A percentile compares a stretch with the other conserved stretches of the same genome.
Conservation (phyloP, 2,329 filamentous ascomycete genomes). For the Penicillium occitanis region DNA sequence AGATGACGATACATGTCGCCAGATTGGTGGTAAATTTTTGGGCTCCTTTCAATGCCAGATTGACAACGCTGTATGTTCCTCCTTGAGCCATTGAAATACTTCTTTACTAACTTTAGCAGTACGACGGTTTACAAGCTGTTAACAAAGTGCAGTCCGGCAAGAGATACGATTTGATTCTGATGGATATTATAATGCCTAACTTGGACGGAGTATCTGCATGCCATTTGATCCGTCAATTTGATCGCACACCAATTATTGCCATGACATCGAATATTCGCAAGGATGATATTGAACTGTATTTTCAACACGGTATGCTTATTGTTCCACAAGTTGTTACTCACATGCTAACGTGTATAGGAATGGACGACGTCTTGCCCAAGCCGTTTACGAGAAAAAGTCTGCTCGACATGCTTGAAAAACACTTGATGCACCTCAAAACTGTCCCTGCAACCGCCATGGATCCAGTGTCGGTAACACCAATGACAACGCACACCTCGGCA, state of each 20-base stretch:
- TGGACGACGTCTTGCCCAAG: slow-evolving; percentile 97
- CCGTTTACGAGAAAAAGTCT: slow-evolving; percentile 90
- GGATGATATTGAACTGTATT: slow-evolving; percentile 96
- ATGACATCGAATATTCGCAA: slow-evolving; percentile 99
- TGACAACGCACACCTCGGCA: slow-evolving; percentile 51
- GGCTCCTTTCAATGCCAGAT: slow-evolving; percentile 65
- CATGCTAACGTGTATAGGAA: slow-evolving; percentile 59
- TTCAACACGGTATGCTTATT: slow-evolving; percentile 73
- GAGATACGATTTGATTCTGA: slow-evolving; percentile 71
- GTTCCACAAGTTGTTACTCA: not conserved
- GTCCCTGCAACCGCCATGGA: slow-evolving; percentile 56
- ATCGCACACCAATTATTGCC: slow-evolving; percentile 83
- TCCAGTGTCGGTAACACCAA: slow-evolving; percentile 48
- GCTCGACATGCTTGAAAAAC: slow-evolving; percentile 81
- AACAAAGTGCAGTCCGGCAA: slow-evolving; percentile 71
- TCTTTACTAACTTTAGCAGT: slow-evolving; percentile 50
- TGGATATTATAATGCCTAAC: slow-evolving; percentile 97
- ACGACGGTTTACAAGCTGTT: slow-evolving; percentile 87
- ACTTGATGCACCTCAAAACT: slow-evolving; percentile 80
- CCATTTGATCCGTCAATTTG: slow-evolving; percentile 85
- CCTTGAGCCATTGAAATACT: not conserved
- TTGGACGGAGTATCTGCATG: slow-evolving; percentile 93
- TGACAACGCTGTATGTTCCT: slow-evolving; percentile 59
- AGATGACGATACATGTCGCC: slow-evolving; percentile 67
- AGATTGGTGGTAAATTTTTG: slow-evolving; percentile 66